These are phyloP conservation scores for Solanum hybrid DNA, from an alignment of 305 asterid species.

Conservation along the genomic window DNA sequence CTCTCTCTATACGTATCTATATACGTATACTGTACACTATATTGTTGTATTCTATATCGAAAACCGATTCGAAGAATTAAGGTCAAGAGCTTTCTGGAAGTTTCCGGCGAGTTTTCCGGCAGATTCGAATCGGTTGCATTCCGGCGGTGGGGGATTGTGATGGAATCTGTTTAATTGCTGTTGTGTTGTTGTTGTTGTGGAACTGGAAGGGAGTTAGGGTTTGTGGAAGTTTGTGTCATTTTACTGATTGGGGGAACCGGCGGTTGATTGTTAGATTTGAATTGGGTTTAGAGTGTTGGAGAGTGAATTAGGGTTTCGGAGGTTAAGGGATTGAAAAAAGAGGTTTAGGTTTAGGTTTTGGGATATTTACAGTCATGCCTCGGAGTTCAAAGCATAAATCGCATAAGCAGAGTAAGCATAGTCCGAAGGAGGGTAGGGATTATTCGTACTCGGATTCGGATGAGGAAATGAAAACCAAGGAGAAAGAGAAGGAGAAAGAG, in stretches of 20 bases:
- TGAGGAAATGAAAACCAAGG: conserved; percentile 61
- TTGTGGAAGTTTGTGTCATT: conserved; percentile 7
- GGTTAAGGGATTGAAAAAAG: conserved; percentile 2
- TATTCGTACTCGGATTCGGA: conserved; percentile 84
- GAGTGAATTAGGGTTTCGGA: conserved; percentile 15
- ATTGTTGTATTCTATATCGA: conserved; percentile 20
- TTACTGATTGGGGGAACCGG: conserved; percentile 14
- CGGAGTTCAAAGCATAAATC: conserved; percentile 86
- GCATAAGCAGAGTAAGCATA: conserved; percentile 81
- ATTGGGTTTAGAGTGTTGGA: background rate
- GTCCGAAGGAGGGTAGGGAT: conserved; percentile 50
- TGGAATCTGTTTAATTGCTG: background rate
- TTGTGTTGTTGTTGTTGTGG: background rate
- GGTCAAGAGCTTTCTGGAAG: conserved; percentile 15
- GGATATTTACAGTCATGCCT: conserved; percentile 48
- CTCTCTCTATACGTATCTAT: background rate
- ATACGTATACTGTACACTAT: background rate
- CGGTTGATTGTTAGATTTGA: conserved; percentile 4
- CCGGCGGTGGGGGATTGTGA: background rate
- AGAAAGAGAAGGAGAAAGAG: conserved; percentile 15
- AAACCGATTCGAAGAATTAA: conserved; percentile 33
- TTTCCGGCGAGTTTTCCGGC: conserved; percentile 12
- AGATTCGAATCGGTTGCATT: conserved; percentile 11
- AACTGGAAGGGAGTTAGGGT: background rate
- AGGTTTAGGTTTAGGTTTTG: conserved; percentile 1